Percentiles rank a stretch among this genome's conserved stretches.
Evolutionary conservation across 1,139 yeast species (phyloP).

Genomic region (Nematodospora anomalae): DNA sequence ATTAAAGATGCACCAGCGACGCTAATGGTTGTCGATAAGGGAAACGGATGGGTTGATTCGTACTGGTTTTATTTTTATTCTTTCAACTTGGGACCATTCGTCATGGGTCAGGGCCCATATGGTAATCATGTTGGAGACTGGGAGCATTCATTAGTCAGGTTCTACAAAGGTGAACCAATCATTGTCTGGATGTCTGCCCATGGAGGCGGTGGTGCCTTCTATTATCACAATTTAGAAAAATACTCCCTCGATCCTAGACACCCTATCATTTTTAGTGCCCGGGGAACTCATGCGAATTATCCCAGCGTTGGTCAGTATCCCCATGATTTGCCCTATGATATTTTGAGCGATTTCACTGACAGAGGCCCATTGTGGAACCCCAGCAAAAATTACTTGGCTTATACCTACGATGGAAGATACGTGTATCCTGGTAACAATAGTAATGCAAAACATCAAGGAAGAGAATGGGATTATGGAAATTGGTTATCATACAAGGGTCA

Average conservation of each 20-base stretch:
- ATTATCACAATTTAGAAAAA: constrained; percentile 73
- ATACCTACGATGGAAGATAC: constrained; percentile 64
- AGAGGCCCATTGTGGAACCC: constrained; percentile 97
- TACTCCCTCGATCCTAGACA: constrained; percentile 46
- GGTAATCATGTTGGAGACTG: constrained; percentile 98
- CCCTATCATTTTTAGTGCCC: constrained; percentile 83
- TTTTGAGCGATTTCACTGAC: constrained; percentile 89
- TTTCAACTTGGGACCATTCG: constrained; percentile 92
- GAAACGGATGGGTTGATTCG: constrained; percentile 90
- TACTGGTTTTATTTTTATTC: constrained; percentile 96
- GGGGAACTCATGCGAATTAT: constrained; percentile 97
- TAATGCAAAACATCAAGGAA: constrained; percentile 45
- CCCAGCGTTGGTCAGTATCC: constrained; percentile 96
- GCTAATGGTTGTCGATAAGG: constrained; percentile 83
- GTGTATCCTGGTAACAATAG: constrained; percentile 43
- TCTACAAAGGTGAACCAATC: constrained; percentile 77
- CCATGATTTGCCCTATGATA: constrained; percentile 90
- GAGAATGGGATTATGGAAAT: constrained; percentile 65
- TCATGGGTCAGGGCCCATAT: constrained; percentile 96
- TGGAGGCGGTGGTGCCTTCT: constrained; percentile 93
- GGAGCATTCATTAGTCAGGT: constrained; percentile 92
- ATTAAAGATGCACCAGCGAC: constrained; percentile 78
- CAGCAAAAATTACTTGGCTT: constrained; percentile 72
- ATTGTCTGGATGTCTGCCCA: constrained; percentile 98
- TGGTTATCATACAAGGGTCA: constrained; percentile 83